phyloP scores from a whole-genome alignment of 306 rosid genomes.

The Dryas drummondii region DNA sequence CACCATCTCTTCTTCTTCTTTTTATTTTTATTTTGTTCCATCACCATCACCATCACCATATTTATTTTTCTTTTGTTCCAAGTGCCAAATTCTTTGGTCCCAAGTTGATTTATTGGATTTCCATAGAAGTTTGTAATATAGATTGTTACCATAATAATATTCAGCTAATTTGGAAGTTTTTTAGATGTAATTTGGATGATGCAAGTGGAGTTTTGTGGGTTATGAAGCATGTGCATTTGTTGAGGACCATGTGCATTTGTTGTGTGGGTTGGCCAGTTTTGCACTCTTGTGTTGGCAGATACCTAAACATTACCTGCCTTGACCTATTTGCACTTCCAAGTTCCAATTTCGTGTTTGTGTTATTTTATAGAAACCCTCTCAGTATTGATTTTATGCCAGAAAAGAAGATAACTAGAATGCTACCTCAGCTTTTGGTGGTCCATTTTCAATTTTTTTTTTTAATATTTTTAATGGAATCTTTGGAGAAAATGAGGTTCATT shows the following conservation, averaged over 20 bases:
- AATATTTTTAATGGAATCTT: not conserved
- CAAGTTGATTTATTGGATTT: slow-evolving; percentile 16
- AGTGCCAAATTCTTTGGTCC: not conserved
- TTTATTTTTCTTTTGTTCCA: not conserved
- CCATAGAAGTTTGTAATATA: slow-evolving; percentile 19
- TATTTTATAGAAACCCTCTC: not conserved
- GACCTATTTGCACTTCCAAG: slow-evolving; percentile 15
- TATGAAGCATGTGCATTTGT: slow-evolving; percentile 55
- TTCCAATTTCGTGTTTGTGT: not conserved
- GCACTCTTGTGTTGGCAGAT: slow-evolving; percentile 45
- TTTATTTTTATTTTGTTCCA: not conserved
- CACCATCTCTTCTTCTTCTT: slow-evolving; percentile 1
- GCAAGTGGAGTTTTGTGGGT: slow-evolving; percentile 28
- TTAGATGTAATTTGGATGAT: slow-evolving; percentile 22
- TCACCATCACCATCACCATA: too few species aligned
- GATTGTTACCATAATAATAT: not conserved
- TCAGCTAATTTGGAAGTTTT: slow-evolving; percentile 14
- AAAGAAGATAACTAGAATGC: not conserved
- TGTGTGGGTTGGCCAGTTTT: slow-evolving; percentile 31
- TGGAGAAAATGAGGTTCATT: not conserved
- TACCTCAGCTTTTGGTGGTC: not conserved
- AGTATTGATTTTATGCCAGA: not conserved
- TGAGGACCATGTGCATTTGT: slow-evolving; percentile 59
- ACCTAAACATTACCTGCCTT: slow-evolving; percentile 48
- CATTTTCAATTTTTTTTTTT: not conserved